Base-by-base conservation (phyloP, 2,329 filamentous ascomycete species). In the Penicillium frequentans region DNA sequence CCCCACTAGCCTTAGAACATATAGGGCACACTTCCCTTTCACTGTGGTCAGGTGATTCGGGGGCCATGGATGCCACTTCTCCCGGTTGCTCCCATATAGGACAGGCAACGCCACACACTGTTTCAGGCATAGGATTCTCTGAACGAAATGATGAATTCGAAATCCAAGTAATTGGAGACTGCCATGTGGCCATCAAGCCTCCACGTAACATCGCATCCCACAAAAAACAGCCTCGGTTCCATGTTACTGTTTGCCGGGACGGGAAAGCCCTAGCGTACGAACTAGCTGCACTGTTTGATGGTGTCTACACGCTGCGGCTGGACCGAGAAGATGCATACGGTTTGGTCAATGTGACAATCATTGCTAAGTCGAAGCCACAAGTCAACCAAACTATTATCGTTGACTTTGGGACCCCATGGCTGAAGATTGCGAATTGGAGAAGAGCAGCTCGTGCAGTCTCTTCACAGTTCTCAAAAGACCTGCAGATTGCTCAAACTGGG, bases 91-190 rank as follows among this genome's bases (percentile, higher is more conserved):
- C 70, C n/a, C 59, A 65, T 8, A 55, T 68, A 27, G 64, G 69
- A 9, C 66, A 69, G 23, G 56, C 70, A 10, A 63, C 68, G 23
- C 62, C 61, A 16, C 64, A 68, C 37, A 61, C 62, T 16, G 64
- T 64, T 24, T 64, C 65, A 33, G 59, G 62, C 27, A 53, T 60
- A 13, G 62, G 64, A 24, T 55, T 60, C 24, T 53, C 57, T 13
- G 71, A 68, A 21, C 69, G 73, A 16, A 69, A 71, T 3, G 73
- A 76, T 39, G 68, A 70, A 11, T 84, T 83, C 64, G 78, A 82
- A 56, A 73, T 84, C n/a, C 77, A 82, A 57, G 75, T 79, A n/a
- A 75, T 83, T 59, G 81, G 80, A 5, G 79, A 84, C 58, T 77
- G 78, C 48, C 81, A 84, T 62, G 78, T 85, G 54, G 69, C 82